Conservation (phyloP, 768 basidiomycete species). For the Tulasnella sp. region DNA sequence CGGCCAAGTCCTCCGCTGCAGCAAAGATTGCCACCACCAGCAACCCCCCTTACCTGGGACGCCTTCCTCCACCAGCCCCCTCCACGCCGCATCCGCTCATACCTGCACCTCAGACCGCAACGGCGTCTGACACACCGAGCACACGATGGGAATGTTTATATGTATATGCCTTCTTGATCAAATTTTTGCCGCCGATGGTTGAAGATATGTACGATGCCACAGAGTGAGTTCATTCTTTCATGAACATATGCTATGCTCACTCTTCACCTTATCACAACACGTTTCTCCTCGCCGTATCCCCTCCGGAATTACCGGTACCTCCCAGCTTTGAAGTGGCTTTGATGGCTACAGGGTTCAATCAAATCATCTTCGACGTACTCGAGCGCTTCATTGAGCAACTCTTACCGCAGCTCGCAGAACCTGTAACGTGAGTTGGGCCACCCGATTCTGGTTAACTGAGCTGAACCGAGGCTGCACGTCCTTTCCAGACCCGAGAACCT, state of each 20-base stretch:
- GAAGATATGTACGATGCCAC: constrained; percentile 70
- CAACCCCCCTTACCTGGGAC: not conserved
- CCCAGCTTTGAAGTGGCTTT: constrained; percentile 70
- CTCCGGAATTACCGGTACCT: too few relatives aligned
- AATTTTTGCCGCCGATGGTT: constrained; percentile 58
- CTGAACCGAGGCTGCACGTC: too few relatives aligned
- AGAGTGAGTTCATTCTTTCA: constrained; percentile 49
- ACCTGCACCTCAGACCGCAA: not conserved
- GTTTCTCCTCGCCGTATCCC: too few relatives aligned
- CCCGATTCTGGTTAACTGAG: too few relatives aligned
- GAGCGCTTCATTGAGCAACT: constrained; percentile 69
- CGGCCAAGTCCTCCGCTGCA: not conserved
- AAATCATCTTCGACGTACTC: constrained; percentile 60
- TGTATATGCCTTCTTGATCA: constrained; percentile 76
- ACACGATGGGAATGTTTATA: constrained; percentile 83
- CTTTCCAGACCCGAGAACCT: constrained; percentile 63
- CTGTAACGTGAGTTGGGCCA: constrained; percentile 1
- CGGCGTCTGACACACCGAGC: constrained; percentile 31
- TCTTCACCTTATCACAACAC: not conserved
- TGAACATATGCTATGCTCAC: not conserved
- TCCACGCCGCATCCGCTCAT: not conserved
- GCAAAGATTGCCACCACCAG: constrained; percentile 2
- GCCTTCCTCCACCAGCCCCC: not conserved
- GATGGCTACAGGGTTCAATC: constrained; percentile 47
- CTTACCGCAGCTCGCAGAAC: constrained; percentile 56